Base-by-base conservation (phyloP, 1,284 basidiomycete genomes). In the Cutaneotrichosporon sp. region DNA sequence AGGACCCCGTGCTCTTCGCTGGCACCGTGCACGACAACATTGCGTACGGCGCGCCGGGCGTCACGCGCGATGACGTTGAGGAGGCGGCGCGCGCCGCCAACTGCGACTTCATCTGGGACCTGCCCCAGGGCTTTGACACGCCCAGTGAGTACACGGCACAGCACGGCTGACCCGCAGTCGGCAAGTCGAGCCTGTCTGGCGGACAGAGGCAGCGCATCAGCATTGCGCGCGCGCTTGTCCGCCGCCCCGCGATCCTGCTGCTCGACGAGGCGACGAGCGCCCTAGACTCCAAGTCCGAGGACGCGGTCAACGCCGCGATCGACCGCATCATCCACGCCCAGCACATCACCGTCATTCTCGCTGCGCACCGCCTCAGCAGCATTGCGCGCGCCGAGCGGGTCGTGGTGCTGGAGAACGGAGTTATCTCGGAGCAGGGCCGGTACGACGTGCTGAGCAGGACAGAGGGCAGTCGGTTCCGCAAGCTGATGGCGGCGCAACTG, bases 21-120 rank as follows among this genome's bases (percentile, higher is more conserved):
- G 94, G 93, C 4, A 95, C 91, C 0, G 90, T 97, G 25, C 91
- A 91, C 10, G 89, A 91, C 3, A 97, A 97, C 73, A 97, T 98
- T 65, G 90, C 92, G 0, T 98, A 92, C 74, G 95, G 95, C 3
- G 84, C 87, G 38, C 82, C 85, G 4, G 77, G 83, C 18, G 91
- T 87, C 0, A 90, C 91, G 0, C 84, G 89, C 29, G 87, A 87
- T 64, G 85, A 97, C 61, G 91, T 99, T 38, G 91, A 95, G 76
- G 82, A 87, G 24, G 95, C 94, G 0, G 95, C 95, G 0, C 82
- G 88, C 13, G 85, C 90, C 65, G 95, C 95, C 4, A 97, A 98
- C 72, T 98, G 95, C 78, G 92, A 95, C 70, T 99, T 97, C 73
- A 89, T 99, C 46, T 90, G 91, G 86, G 87, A 88, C 3, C 86